Base-by-base conservation (phyloP, 441 rosid genomes). In the Flueggea neowawraea region DNA sequence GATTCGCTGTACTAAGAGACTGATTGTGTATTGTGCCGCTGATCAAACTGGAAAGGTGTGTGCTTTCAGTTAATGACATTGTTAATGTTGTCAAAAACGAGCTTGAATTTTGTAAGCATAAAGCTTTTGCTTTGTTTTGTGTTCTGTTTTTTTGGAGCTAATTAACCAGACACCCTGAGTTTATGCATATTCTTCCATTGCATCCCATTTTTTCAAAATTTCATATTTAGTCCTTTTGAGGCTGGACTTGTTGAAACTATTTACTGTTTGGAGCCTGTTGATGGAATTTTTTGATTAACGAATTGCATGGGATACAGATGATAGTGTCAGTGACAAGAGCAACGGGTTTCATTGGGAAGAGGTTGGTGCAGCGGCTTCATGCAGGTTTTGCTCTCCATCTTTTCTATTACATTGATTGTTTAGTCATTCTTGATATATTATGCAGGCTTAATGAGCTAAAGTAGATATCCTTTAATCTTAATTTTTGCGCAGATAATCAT, bases 311-410 rank as follows among this genome's bases (percentile, higher is more conserved):
- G 48, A 83, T 77, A 73, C 78, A 73, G 77, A 84, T 89, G 93
- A 89, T 84, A 33, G 94, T 91, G 52, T 81, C 99, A 45, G 70
- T 91, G 64, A 94, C 97, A 6, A 94, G 97, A 76, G 97, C 99
- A 55, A 91, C 97, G 15, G 97, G 99, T 12, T 94, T 94, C 73
- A 76, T 91, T n/a, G 97, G 96, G 49, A 82, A 73, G 80, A 77
- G 89, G 80, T 78, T 91, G 84, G 96, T 94, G 66, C 88, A 82
- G 71, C 79, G 89, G 78, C 79, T 94, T 57, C 86, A 73, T 57
- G 79, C 84, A 84, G 97, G 99, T 89, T 54, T 57, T 16, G 45
- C 6, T 36, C 41, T 36, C 41, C 41, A 36, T 36, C 41, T 11
- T 7, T 14, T 8, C 41, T 3, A 6, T 32, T 39, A 15, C 16